phyloP scores from a whole-genome alignment of 768 basidiomycete species.

The Trametes gibbosa region DNA sequence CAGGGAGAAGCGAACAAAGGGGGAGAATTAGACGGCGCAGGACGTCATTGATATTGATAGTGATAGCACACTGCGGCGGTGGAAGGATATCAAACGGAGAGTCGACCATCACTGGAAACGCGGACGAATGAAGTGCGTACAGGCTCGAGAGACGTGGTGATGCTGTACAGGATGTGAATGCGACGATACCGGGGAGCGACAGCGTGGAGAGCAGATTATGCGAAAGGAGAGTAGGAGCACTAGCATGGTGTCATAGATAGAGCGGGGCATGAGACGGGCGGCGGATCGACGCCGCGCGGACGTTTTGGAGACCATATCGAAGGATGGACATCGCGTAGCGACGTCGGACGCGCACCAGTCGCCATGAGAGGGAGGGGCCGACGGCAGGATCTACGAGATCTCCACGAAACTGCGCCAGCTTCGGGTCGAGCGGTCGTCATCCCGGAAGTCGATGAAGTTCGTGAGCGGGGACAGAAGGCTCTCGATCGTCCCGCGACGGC shows the following conservation, averaged over 20 bases:
- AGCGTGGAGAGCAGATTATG: slow-evolving; percentile 5
- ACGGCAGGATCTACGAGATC: slow-evolving; percentile 32
- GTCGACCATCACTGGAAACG: neutral
- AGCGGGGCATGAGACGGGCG: neutral
- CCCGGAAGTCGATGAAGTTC: slow-evolving; percentile 65
- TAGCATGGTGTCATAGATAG: neutral
- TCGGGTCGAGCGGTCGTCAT: slow-evolving; percentile 42
- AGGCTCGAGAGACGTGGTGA: neutral
- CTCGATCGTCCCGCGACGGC: slow-evolving; percentile 43
- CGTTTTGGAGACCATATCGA: neutral
- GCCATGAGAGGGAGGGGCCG: neutral
- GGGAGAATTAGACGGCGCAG: slow-evolving; percentile 6
- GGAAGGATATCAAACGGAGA: neutral
- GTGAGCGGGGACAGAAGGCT: slow-evolving; percentile 52
- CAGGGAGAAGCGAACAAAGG: neutral
- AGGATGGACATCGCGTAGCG: neutral
- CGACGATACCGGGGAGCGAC: neutral
- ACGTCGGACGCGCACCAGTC: neutral
- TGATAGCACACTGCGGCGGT: slow-evolving; percentile 4
- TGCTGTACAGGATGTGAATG: slow-evolving; percentile 1
- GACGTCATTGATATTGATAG: slow-evolving; percentile 1
- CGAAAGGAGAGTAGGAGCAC: neutral
- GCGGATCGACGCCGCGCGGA: neutral
- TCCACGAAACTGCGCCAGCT: slow-evolving; percentile 67
- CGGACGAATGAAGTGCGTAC: neutral